Base-by-base conservation (phyloP, 2,329 filamentous ascomycete species). In the Diaporthe ampelina region DNA sequence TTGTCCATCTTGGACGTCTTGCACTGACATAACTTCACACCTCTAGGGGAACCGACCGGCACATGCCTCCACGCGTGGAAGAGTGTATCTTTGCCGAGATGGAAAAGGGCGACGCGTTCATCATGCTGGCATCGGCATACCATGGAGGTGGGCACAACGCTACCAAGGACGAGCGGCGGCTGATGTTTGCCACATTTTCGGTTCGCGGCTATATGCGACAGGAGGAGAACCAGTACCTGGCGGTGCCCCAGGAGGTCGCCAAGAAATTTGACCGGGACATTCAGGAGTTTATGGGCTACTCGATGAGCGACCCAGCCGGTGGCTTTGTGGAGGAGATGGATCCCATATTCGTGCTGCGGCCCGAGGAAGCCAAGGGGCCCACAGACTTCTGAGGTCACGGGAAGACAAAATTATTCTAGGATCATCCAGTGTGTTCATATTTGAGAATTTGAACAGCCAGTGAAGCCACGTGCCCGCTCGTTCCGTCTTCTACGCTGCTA, bases 81-180 rank as follows among this genome's bases (percentile, higher is more conserved):
- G 58, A 63, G 58, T 63, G 58, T 24, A 63, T 63, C 0, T 63
- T 63, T 21, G 58, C 58, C n/a, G 58, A 63, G 24, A 63, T 63
- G 58, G 58, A 63, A 37, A 63, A 63, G 58, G 58, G 58, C 17
- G 58, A 63, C 37, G 58, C 58, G n/a, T 63, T 63, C 24, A 63
- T 63, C 37, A 63, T 63, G 58, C 58, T 63, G 37, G 58, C 58
- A 10, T 63, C 58, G 37, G 37, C 58, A 21, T 63, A 45, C 37
- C 58, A 63, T n/a, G 58, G 58, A 17, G 58, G 58, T 5, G 58
- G 58, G 0, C 45, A 40, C 17, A 63, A 63, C 24, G 43, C 24
- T 40, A 63, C 58, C 58, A 61, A 61, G 37, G 58, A 63, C 5
- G 11, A 63, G 58, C 58, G 58, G 9, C 58, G 58, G 58, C 58